Percentiles rank a stretch among this genome's conserved stretches.
phyloP scores from a whole-genome alignment of 768 basidiomycete species.

The Wakefieldia striispora region DNA sequence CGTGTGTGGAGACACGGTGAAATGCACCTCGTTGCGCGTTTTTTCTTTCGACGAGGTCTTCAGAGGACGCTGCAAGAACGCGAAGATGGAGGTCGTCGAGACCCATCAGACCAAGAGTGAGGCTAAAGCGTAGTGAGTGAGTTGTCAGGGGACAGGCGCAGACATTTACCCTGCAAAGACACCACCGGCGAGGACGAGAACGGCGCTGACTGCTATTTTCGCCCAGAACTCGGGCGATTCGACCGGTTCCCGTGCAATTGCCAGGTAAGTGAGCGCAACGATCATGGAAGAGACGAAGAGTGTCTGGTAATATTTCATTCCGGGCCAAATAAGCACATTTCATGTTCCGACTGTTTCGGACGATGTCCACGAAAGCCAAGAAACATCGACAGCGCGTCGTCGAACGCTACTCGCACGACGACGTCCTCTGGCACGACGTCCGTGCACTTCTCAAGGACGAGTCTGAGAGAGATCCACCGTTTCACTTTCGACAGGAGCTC shows the following conservation, averaged over 20 bases:
- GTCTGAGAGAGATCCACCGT: conserved; percentile 47
- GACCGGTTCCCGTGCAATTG: conserved; percentile 21
- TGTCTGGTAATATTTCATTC: too few relatives aligned
- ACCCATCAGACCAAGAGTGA: conserved; percentile 93
- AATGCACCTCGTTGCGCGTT: conserved; percentile 68
- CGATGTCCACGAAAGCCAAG: not conserved
- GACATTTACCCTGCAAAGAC: conserved; percentile 87
- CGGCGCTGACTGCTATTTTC: conserved; percentile 63
- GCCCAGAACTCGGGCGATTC: conserved; percentile 71
- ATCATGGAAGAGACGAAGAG: too few relatives aligned
- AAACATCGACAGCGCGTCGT: not conserved
- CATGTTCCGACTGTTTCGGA: not conserved
- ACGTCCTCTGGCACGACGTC: conserved; percentile 75
- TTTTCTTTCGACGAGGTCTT: conserved; percentile 59
- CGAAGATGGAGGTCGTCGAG: conserved; percentile 88
- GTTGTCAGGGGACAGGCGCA: not conserved
- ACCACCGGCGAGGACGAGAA: conserved; percentile 81
- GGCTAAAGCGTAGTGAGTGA: conserved; percentile 38
- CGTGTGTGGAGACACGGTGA: not conserved
- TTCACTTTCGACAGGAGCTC: conserved; percentile 57
- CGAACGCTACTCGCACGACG: conserved; percentile 68
- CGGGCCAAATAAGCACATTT: too few relatives aligned
- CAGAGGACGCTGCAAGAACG: conserved; percentile 79
- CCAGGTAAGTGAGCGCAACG: too few relatives aligned
- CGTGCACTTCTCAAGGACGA: conserved; percentile 55